Base-by-base conservation (phyloP, 169 alveolate genomes). In the Cryptosporidium ubiquitum region DNA sequence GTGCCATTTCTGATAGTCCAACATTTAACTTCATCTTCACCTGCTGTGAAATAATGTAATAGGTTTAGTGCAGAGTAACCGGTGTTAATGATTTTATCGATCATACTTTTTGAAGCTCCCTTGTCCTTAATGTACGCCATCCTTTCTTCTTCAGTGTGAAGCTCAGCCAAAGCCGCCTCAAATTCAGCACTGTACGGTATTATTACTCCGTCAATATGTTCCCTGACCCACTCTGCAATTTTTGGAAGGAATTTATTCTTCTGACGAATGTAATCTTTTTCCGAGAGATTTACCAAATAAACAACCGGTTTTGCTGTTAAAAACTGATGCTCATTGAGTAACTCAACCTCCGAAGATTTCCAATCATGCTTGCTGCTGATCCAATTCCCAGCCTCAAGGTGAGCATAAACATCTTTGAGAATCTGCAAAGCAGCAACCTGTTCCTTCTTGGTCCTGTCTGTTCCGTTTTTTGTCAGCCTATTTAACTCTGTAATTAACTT, bases 301-400 rank as follows among this genome's bases (percentile, higher is more conserved):
- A 98, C 99, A 18, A 98, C 98, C n/a, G 99, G 99, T 94, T 98
- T 98, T 4, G 99, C 99, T 20, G 99, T 98, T 60, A 98, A 91
- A 91, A 98, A 98, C 89, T 96, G 96, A 86, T 95, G 96, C 84
- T 96, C 96, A 84, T 96, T 97, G 14, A 98, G 92, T 64, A 93
- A 86, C 66, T 95, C 98, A 44, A 98, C 92, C 86, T 98, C 99
- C 51, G 95, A 91, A 51, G 95, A 93, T 68, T 94, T 93, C 99
- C 99, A 98, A 52, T 93, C 96, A 39, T 68, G 91, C 29, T 92
- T 93, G 70, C 94, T 95, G 73, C 93, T 93, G 4, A 96, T 96
- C 98, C 98, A 96, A 66, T 95, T 96, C 69, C 94, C 94, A 44
- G 95, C 95, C 70, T 96, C 97, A 40, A 97, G 94, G 91, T 93